Evolutionary conservation across 805 yeast species (phyloP), one percentile per base, ranked within the genome.

Genomic region (Sugiyamaella boreocaroliniensis): DNA sequence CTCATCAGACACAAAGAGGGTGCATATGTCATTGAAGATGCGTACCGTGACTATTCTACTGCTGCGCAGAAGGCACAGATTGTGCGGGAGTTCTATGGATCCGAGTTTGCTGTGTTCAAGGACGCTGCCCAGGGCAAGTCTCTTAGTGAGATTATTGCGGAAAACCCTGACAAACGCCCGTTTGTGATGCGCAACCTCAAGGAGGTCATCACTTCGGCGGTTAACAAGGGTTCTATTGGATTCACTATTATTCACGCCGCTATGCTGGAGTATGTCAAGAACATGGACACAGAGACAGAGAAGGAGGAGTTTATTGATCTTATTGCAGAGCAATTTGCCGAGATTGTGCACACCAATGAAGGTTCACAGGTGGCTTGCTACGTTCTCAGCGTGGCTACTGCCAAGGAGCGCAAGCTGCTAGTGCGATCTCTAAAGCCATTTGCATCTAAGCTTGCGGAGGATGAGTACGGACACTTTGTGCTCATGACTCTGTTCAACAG

Each of bases 1-100:
- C 75, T 92, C 54, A 89, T 92, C 93, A 83, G 95, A 75, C 97
- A 92, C 72, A 85, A 86, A 73, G 98, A 92, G 76, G 99, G 97
- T 71, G 98, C 98, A 12, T 89, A 92, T 64, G 98, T 92, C 41
- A 89, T 90, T 59, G 98, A 92, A 71, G 99, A 92, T 75, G 76
- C 88, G 64, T 92, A 76, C 66, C 87, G 88, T 20, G 79, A 89
- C 53, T 92, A 90, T 69, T 81, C 97, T 10, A 81, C 89, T 20
- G 78, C 85, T 29, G 87, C 83, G 57, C 98, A 92, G 71, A 86
- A 81, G 69, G 80, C 81, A 52, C 96, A 88, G 71, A 90, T 92
- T 86, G 81, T 92, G 59, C 82, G 93, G 70, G 99, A 92, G 72
- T 92, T 92, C 67, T 92, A 95, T 89, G 99, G 98, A 51, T 80